Base-by-base conservation (phyloP, 139 green algal genomes). In the Chara braunii region DNA sequence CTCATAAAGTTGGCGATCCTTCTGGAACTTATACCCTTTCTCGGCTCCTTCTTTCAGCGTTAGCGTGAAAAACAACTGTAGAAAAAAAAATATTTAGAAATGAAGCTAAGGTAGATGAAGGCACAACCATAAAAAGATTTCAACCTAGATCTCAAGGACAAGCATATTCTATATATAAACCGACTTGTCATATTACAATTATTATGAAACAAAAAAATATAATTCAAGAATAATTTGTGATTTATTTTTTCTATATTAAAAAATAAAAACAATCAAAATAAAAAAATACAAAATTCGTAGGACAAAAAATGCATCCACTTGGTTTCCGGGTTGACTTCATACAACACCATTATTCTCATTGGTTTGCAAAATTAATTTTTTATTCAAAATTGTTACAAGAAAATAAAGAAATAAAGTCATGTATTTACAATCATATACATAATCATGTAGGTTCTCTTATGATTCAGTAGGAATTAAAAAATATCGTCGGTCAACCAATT, bases 391-490 rank as follows among this genome's bases (percentile, higher is more conserved):
- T 54, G 34, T n/a, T 54, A 54, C 32, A 54, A 54, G 23, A 52
- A 55, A 23, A 24, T 64, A 64, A 14, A 64, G 51, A 53, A 58
- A 64, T 52, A 53, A n/a, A 26, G 33, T 54, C 22, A 23, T 52
- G 28, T 14, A n/a, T 24, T 64, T 26, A 64, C 30, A 53, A 55
- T 11, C 51, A 64, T 55, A n/a, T 55, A 54, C 28, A 22, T 54
- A 55, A 64, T 54, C n/a, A 55, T 64, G 26, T 54, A 54, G 22
- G 55, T 54, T 54, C n/a, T 54, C n/a, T 54, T 54, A 26, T 52
- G 51, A 26, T 54, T 64, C 50, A 54, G 26, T 36, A 64, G 29
- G 29, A 14, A 64, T 60, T n/a, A 48, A 48, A 48, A 18, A 48
- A 48, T 26, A 48, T 48, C 40, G 18, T 48, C 18, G 18, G 40